Conservation (phyloP, 768 basidiomycete species). For the Termitomyces titanicus region DNA sequence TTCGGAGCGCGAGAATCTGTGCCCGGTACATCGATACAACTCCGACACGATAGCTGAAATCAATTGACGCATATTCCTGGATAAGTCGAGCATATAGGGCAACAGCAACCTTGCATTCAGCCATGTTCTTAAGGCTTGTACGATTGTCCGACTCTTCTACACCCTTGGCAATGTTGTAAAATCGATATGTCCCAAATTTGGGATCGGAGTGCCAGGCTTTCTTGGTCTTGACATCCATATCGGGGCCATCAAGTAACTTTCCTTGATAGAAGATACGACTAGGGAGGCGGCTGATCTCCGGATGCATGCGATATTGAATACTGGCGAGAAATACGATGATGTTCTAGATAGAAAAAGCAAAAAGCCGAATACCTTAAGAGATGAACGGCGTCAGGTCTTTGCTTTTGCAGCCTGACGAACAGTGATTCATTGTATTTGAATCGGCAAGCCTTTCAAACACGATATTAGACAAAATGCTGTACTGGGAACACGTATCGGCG, state of each 20-base stretch:
- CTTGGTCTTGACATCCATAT: slow-evolving; percentile 78
- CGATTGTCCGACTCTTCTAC: slow-evolving; percentile 62
- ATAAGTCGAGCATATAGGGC: slow-evolving; percentile 71
- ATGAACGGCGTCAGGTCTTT: slow-evolving; percentile 80
- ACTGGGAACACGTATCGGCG: slow-evolving; percentile 1
- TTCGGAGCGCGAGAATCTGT: slow-evolving; percentile 73
- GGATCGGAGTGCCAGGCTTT: slow-evolving; percentile 82
- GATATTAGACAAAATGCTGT: slow-evolving; percentile 3
- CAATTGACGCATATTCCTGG: slow-evolving; percentile 52
- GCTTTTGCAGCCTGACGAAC: slow-evolving; percentile 87
- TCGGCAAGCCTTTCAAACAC: slow-evolving; percentile 48
- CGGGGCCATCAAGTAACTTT: slow-evolving; percentile 79
- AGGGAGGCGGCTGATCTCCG: slow-evolving; percentile 87
- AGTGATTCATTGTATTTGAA: slow-evolving; percentile 86
- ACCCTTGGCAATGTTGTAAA: slow-evolving; percentile 77
- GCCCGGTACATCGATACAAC: slow-evolving; percentile 95
- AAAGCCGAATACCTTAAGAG: slow-evolving; percentile 65
- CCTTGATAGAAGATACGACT: slow-evolving; percentile 86
- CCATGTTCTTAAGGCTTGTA: slow-evolving; percentile 66
- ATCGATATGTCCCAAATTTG: slow-evolving; percentile 83
- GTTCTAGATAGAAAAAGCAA: not conserved
- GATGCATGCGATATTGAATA: slow-evolving; percentile 99
- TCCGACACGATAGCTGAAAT: slow-evolving; percentile 41
- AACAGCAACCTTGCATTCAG: slow-evolving; percentile 73
- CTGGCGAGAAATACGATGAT: slow-evolving; percentile 35